A percentile compares a stretch with the other conserved stretches of the same genome.
Conservation (phyloP, 2,329 filamentous ascomycete genomes). For the Ophiostoma perfectum region DNA sequence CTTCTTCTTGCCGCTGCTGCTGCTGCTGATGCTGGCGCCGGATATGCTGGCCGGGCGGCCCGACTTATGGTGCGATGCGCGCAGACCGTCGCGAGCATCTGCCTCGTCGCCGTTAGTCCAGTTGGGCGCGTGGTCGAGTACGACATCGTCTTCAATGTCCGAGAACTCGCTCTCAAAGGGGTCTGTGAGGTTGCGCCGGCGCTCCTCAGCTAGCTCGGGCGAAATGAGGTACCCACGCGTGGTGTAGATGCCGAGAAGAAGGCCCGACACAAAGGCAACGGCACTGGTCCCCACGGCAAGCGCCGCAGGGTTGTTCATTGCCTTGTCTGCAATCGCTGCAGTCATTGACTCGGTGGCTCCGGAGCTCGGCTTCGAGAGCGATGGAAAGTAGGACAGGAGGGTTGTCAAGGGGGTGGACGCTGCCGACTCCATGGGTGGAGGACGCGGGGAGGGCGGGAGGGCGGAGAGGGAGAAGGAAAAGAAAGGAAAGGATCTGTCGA, state of each 20-base stretch:
- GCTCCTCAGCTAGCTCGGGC: constrained; percentile 51
- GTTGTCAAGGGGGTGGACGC: background rate
- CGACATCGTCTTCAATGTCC: constrained; percentile 56
- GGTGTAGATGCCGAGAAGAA: constrained; percentile 73
- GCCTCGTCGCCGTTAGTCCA: constrained; percentile 59
- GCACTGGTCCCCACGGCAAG: constrained; percentile 69
- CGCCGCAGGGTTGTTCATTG: constrained; percentile 22
- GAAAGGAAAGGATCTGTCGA: background rate
- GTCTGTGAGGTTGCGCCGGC: constrained; percentile 51
- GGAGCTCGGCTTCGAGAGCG: constrained; percentile 9
- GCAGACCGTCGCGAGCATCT: constrained; percentile 53
- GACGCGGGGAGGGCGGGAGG: background rate
- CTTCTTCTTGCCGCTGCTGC: constrained; percentile 29
- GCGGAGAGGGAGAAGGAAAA: background rate
- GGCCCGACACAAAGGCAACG: constrained; percentile 68
- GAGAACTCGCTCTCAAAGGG: constrained; percentile 65
- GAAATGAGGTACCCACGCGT: constrained; percentile 55
- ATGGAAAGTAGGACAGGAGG: constrained; percentile 11
- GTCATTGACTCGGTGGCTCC: constrained; percentile 1
- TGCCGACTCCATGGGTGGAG: constrained; percentile 6
- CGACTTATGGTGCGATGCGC: constrained; percentile 26
- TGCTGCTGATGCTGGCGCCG: constrained; percentile 27
- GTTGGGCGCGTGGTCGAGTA: constrained; percentile 62
- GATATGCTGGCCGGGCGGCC: constrained; percentile 14
- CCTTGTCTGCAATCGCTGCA: constrained; percentile 6